A percentile compares a stretch with the other conserved stretches of the same genome.
Conservation (phyloP, 495 filamentous ascomycete species). For the Hypoxylon perforatum region DNA sequence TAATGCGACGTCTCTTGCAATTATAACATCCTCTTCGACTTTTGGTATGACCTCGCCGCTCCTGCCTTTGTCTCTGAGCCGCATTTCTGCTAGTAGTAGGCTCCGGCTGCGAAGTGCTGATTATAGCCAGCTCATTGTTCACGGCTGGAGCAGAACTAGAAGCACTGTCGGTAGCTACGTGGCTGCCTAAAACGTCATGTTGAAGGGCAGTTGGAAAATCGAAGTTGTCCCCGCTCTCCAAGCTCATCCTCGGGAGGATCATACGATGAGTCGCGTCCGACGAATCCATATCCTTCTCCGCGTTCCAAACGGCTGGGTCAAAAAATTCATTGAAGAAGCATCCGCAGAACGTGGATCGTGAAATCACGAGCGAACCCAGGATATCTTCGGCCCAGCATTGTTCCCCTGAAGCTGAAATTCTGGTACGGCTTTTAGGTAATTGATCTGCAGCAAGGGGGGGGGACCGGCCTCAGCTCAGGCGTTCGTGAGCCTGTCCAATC, state of each 20-base stretch:
- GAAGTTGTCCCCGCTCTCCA: slow-evolving; percentile 38
- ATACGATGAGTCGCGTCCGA: slow-evolving; percentile 35
- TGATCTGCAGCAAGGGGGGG: slow-evolving; percentile 15
- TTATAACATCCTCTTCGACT: slow-evolving; percentile 71
- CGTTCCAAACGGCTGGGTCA: background rate
- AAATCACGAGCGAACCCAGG: too few relatives aligned
- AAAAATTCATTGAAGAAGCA: too few relatives aligned
- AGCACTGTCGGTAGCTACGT: slow-evolving; percentile 43
- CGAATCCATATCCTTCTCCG: slow-evolving; percentile 23
- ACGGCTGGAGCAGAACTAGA: slow-evolving; percentile 24
- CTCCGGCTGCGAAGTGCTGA: slow-evolving; percentile 17
- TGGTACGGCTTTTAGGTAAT: background rate
- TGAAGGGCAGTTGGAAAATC: slow-evolving; percentile 48
- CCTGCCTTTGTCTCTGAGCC: slow-evolving; percentile 47
- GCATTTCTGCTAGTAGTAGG: slow-evolving; percentile 12
- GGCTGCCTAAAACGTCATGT: slow-evolving; percentile 48
- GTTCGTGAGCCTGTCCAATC: slow-evolving; percentile 17
- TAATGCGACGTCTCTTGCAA: slow-evolving; percentile 72
- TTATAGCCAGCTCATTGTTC: slow-evolving; percentile 23
- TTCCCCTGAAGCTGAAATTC: background rate
- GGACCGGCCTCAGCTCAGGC: slow-evolving; percentile 25
- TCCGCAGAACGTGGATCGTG: too few relatives aligned
- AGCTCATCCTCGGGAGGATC: slow-evolving; percentile 38
- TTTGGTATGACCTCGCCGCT: slow-evolving; percentile 67
- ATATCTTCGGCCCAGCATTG: background rate